Percentiles rank a stretch among this genome's conserved stretches.
Conservation (phyloP, 2,329 filamentous ascomycete species). For the Diplodia corticola region DNA sequence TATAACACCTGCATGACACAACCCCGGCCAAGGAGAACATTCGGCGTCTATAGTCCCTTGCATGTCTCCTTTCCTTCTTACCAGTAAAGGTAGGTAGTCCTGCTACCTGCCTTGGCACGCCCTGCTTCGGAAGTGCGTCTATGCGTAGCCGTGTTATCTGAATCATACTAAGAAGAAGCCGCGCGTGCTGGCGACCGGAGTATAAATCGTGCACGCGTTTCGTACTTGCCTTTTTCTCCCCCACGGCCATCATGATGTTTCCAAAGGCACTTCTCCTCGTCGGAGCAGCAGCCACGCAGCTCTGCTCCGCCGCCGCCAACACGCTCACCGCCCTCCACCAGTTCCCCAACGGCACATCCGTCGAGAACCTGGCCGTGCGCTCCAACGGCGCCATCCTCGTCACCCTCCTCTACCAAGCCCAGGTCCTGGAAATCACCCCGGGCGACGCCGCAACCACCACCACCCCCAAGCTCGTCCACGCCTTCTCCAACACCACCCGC, state of each 20-base stretch:
- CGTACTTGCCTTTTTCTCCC: neutral
- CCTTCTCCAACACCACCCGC: constrained; percentile 29
- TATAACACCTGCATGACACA: neutral
- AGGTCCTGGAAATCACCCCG: constrained; percentile 39
- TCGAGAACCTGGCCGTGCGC: constrained; percentile 43
- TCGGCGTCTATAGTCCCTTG: neutral
- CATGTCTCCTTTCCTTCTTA: neutral
- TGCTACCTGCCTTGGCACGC: neutral
- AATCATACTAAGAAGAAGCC: neutral
- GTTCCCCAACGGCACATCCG: constrained; percentile 32
- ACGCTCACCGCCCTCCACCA: constrained; percentile 25
- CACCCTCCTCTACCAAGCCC: constrained; percentile 33
- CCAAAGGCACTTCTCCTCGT: neutral
- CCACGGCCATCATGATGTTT: neutral
- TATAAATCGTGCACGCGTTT: neutral
- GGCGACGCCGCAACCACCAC: neutral
- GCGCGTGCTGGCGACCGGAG: neutral
- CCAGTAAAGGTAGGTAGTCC: neutral
- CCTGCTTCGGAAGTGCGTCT: neutral
- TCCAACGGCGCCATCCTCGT: constrained; percentile 41
- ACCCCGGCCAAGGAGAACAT: neutral
- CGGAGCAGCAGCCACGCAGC: neutral
- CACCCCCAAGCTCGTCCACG: constrained; percentile 31
- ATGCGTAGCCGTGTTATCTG: neutral
- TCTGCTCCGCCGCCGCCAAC: neutral